A percentile compares a stretch with the other conserved stretches of the same genome.
These are phyloP conservation scores for Schwanniomyces sp. DNA, from an alignment of 805 yeast genomes.

Conservation along the genomic window DNA sequence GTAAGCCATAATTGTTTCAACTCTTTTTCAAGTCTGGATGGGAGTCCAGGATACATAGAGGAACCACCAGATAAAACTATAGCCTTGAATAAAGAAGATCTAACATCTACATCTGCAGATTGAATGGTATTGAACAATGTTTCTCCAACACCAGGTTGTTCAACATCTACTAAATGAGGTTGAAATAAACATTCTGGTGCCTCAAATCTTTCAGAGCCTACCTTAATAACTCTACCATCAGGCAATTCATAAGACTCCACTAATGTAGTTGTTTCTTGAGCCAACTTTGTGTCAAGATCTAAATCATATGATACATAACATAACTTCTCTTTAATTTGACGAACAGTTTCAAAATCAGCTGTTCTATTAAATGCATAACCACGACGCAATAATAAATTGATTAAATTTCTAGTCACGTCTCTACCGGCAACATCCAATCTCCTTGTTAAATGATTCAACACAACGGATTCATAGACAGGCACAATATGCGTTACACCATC, in stretches of 20 bases:
- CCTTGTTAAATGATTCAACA: slow-evolving; percentile 88
- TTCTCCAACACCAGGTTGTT: slow-evolving; percentile 97
- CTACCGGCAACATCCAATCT: slow-evolving; percentile 97
- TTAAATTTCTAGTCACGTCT: slow-evolving; percentile 95
- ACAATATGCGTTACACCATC: slow-evolving; percentile 99
- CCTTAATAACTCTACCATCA: slow-evolving; percentile 91
- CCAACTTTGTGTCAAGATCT: slow-evolving; percentile 80
- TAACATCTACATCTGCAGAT: slow-evolving; percentile 90
- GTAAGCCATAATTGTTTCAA: slow-evolving; percentile 95
- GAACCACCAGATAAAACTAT: slow-evolving; percentile 97
- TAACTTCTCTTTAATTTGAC: slow-evolving; percentile 94
- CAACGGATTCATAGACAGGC: slow-evolving; percentile 96
- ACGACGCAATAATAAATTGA: slow-evolving; percentile 85
- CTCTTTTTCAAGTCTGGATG: slow-evolving; percentile 92
- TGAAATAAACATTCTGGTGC: slow-evolving; percentile 98
- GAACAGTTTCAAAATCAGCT: slow-evolving; percentile 97
- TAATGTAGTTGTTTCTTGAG: slow-evolving; percentile 93
- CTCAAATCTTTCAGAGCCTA: slow-evolving; percentile 94
- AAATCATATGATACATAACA: slow-evolving; percentile 95
- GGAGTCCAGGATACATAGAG: slow-evolving; percentile 97
- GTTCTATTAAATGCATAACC: slow-evolving; percentile 98
- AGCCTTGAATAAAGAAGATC: slow-evolving; percentile 85
- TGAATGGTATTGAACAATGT: slow-evolving; percentile 88
- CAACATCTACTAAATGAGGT: slow-evolving; percentile 91
- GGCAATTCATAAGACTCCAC: slow-evolving; percentile 93